Percentiles rank a stretch among this genome's conserved stretches.
Evolutionary conservation across 768 basidiomycete genomes (phyloP).

Genomic region (Collybiopsis luxurians): DNA sequence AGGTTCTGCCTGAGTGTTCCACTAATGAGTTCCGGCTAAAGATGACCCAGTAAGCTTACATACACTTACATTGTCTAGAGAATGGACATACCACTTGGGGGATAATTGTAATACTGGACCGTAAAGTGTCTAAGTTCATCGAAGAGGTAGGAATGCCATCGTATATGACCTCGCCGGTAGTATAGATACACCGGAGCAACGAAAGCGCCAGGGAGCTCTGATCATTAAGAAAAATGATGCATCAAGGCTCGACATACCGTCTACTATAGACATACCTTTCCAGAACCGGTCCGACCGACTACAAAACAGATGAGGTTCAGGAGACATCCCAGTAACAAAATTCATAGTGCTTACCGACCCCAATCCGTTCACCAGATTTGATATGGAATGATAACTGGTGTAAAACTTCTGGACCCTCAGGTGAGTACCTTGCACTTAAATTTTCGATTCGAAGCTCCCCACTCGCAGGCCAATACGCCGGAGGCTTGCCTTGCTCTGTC

Average conservation of each 20-base stretch:
- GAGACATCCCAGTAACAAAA: background rate
- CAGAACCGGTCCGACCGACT: conserved; percentile 62
- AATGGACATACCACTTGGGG: conserved; percentile 28
- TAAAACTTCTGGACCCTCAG: conserved; percentile 44
- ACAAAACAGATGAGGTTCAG: background rate
- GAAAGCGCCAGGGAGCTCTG: conserved; percentile 45
- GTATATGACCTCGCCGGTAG: conserved; percentile 40
- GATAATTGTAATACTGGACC: conserved; percentile 45
- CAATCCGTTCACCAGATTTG: conserved; percentile 45
- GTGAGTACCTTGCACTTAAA: conserved; percentile 36
- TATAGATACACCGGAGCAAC: conserved; percentile 47
- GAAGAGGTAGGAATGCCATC: conserved; percentile 39
- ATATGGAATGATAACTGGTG: conserved; percentile 42
- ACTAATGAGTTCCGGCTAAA: conserved; percentile 46
- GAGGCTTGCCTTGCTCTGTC: conserved; percentile 34
- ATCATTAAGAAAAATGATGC: too few species aligned
- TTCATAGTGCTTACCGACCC: conserved; percentile 24
- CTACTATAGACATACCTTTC: conserved; percentile 37
- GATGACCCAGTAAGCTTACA: background rate
- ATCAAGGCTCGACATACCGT: too few species aligned
- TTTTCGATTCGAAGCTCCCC: conserved; percentile 42
- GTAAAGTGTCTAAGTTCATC: conserved; percentile 42
- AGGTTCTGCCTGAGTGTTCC: conserved; percentile 56
- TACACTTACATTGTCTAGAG: background rate
- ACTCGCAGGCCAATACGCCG: conserved; percentile 52